Conservation (phyloP, 371 early-diverging fungal genomes). For the Rhizopus delemar region DNA sequence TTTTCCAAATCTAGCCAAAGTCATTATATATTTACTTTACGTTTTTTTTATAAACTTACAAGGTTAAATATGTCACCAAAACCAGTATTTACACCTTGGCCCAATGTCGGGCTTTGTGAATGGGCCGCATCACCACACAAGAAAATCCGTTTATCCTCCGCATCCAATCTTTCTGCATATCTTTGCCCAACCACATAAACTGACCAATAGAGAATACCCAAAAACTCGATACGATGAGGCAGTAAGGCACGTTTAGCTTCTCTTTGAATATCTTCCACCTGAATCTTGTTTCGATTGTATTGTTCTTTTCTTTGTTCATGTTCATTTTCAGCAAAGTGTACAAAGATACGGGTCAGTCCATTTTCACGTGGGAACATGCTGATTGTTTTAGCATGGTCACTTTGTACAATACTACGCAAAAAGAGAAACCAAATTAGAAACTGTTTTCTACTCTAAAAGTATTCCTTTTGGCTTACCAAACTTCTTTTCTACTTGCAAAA, state of each 20-base stretch:
- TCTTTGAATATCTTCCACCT: slow-evolving; percentile 48
- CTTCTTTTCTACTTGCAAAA: slow-evolving; percentile 43
- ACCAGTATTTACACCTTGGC: slow-evolving; percentile 49
- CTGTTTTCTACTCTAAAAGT: not conserved
- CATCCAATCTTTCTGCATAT: slow-evolving; percentile 33
- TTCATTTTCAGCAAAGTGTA: slow-evolving; percentile 47
- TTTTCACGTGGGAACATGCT: slow-evolving; percentile 51
- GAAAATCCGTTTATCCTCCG: slow-evolving; percentile 36
- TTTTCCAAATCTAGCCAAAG: slow-evolving; percentile 39
- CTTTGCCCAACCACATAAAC: slow-evolving; percentile 51
- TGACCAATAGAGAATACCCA: slow-evolving; percentile 51
- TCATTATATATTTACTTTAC: not conserved
- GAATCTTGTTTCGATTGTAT: slow-evolving; percentile 49
- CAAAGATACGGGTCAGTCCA: slow-evolving; percentile 47
- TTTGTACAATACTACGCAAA: slow-evolving; percentile 38
- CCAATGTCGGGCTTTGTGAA: slow-evolving; percentile 48
- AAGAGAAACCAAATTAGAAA: not conserved
- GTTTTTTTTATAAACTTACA: slow-evolving; percentile 18
- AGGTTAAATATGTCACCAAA: slow-evolving; percentile 50
- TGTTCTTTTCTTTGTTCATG: slow-evolving; percentile 43
- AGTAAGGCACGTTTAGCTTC: slow-evolving; percentile 49
- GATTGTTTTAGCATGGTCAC: slow-evolving; percentile 39
- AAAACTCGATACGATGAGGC: slow-evolving; percentile 48
- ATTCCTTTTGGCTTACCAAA: slow-evolving; percentile 32
- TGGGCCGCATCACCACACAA: slow-evolving; percentile 53